Base-by-base conservation (phyloP, 768 basidiomycete species). In the Leucocoprinus birnbaumii region DNA sequence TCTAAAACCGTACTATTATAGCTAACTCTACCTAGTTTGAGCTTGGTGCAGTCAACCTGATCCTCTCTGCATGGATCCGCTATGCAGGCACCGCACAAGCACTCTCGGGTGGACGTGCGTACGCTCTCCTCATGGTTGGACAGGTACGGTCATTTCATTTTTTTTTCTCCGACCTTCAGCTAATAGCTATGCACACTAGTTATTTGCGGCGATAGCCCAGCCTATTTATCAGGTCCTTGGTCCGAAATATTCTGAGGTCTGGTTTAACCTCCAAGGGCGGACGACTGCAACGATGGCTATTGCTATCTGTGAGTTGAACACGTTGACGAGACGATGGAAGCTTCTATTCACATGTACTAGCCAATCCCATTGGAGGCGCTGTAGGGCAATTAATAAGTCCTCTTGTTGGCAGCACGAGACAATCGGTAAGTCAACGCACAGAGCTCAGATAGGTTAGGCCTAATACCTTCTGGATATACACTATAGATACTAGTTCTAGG, bases 241-340 rank as follows among this genome's bases (percentile, higher is more conserved):
- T 4, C 89, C 91, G 1, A 85, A 81, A 50, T 94, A 87, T 67
- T 91, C 91, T 0, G 88, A 94, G 65, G 80, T 71, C 27, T 94
- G 91, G 91, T 94, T 94, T 62, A 83, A 87, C 57, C 69, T 91
- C 45, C 73, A 80, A 56, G 83, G 86, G 13, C 77, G 91, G 40
- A 91, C 87, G 2, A 92, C 91, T 0, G 89, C 89, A 11, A 94
- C 80, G 1, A 84, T 82, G 80, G 63, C 80, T 18, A 62, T 82
- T 26, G 76, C 80, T 6, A 79, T 84, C 42, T 72, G 82, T 80
- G 53, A 52, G 67, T 38, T 48, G 43, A 38, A 31, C 6, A 0
- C 54, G n/a, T 26, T 34, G 19, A 14, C 37, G 40, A 34, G n/a
- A 14, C n/a, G 19, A 14, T n/a, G 40, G n/a, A 42, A 43, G 19